Evolutionary conservation across 352 stramenopile species (phyloP).

Genomic region (Globisporangium ultimum): DNA sequence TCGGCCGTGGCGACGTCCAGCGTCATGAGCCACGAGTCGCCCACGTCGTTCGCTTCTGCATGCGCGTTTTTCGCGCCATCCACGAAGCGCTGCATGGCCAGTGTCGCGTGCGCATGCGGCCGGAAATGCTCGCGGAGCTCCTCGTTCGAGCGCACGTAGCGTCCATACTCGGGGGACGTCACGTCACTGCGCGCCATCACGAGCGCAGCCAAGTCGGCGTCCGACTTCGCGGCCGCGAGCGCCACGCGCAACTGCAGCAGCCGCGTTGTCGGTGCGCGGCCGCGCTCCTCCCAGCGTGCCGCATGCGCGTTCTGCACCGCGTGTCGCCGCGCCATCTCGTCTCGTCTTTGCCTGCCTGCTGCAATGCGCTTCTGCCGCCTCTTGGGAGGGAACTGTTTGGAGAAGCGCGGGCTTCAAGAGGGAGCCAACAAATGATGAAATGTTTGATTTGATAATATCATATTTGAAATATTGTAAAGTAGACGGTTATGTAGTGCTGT

Average conservation of each 20-base stretch:
- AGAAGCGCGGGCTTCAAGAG: no score
- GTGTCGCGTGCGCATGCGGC: constrained; percentile 17
- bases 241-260: constrained; percentile 36
- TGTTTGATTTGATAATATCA: no score
- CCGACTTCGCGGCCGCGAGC: constrained; percentile 25
- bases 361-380: no score
- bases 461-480: no score
- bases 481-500: no score
- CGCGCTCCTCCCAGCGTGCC: constrained; percentile 8
- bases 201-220: constrained; percentile 32
- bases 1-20: constrained; percentile 42
- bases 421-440: no score
- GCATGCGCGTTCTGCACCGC: constrained; percentile 13
- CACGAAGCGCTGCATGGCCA: constrained; percentile 23
- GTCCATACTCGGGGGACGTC: constrained; percentile 40
- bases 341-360: no score
- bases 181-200: constrained; percentile 47
- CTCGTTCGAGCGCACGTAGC: constrained; percentile 29
- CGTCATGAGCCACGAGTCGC: constrained; percentile 48
- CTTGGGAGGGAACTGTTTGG: no score
- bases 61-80: constrained; percentile 7
- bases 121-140: constrained; percentile 38
- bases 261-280: constrained; percentile 18
- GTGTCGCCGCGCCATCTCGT: not conserved
- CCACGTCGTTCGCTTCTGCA: constrained; percentile 14